These are phyloP conservation scores for Pichia sp. DNA, from an alignment of 1,139 yeast genomes.

Conservation along the genomic window DNA sequence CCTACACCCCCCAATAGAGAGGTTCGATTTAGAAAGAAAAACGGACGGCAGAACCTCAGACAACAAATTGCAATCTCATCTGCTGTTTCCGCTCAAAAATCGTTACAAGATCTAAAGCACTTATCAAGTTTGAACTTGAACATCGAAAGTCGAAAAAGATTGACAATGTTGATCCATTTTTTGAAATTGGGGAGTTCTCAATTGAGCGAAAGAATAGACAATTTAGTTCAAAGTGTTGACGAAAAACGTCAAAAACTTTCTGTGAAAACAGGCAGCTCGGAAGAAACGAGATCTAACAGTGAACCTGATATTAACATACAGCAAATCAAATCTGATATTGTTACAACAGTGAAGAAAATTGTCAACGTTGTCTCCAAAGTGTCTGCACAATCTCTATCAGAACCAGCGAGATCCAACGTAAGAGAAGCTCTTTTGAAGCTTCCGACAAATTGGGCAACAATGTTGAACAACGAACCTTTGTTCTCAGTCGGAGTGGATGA, in stretches of 20 bases:
- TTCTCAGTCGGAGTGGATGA: slow-evolving; percentile 9
- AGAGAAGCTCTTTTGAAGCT: slow-evolving; percentile 71
- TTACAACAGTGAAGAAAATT: slow-evolving; percentile 83
- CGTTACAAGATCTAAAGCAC: slow-evolving; percentile 31
- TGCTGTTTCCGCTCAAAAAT: slow-evolving; percentile 28
- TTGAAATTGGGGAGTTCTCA: slow-evolving; percentile 33
- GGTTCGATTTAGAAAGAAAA: slow-evolving; percentile 2
- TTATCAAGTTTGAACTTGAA: slow-evolving; percentile 31
- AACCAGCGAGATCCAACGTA: slow-evolving; percentile 82
- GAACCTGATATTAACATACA: slow-evolving; percentile 25
- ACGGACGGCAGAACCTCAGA: slow-evolving; percentile 17
- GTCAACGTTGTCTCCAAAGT: slow-evolving; percentile 82
- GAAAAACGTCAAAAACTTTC: slow-evolving; percentile 19
- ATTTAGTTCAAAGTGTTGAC: slow-evolving; percentile 28
- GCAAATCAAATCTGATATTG: slow-evolving; percentile 72
- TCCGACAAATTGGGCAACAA: slow-evolving; percentile 60
- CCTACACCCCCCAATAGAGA: not conserved
- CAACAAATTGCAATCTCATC: slow-evolving; percentile 29
- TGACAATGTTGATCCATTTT: slow-evolving; percentile 34
- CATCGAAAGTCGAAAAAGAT: slow-evolving; percentile 32
- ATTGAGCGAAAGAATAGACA: slow-evolving; percentile 32
- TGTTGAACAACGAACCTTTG: slow-evolving; percentile 30
- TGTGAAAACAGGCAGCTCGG: not conserved
- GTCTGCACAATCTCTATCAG: slow-evolving; percentile 67
- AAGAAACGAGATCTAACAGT: slow-evolving; percentile 6